Conservation (phyloP, 2,329 filamentous ascomycete genomes). For the Sarocladiaceae sp. region DNA sequence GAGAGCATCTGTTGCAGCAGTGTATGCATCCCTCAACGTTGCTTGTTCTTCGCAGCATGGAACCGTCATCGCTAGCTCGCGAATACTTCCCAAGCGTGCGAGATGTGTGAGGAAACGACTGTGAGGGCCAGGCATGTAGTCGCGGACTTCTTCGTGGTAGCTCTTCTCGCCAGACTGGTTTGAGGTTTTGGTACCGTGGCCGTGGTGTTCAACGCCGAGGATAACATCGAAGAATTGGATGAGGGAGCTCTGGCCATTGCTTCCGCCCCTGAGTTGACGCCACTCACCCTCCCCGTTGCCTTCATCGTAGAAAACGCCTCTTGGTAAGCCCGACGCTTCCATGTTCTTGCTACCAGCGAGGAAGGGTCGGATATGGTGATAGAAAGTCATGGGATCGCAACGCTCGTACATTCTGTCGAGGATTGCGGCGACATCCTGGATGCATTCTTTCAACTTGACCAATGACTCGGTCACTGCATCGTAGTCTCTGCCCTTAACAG, state of each 20-base stretch:
- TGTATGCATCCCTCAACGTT: conserved; percentile 46
- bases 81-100: conserved; percentile 65
- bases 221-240: conserved; percentile 91
- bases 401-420: conserved; percentile 82
- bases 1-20: conserved; percentile 68
- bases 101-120: conserved; percentile 70
- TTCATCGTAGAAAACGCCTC: conserved; percentile 79
- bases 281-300: conserved; percentile 61
- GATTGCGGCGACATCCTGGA: conserved; percentile 61
- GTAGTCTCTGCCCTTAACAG: conserved; percentile 56
- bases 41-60: conserved; percentile 47
- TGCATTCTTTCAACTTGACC: conserved; percentile 55
- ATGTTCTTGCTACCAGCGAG: conserved; percentile 91
- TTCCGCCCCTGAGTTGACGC: conserved; percentile 78
- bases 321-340: conserved; percentile 73
- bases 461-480: conserved; percentile 57
- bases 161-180: conserved; percentile 20
- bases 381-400: conserved; percentile 83
- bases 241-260: conserved; percentile 86
- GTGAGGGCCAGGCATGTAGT: conserved; percentile 87
- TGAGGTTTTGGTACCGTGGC: conserved; percentile 26
- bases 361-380: conserved; percentile 80
- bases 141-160: conserved; percentile 64
- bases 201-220: conserved; percentile 70
- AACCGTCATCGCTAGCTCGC: conserved; percentile 52